Evolutionary conservation across 164 flowering plant species (phyloP).

Genomic region (Annona cherimola): DNA sequence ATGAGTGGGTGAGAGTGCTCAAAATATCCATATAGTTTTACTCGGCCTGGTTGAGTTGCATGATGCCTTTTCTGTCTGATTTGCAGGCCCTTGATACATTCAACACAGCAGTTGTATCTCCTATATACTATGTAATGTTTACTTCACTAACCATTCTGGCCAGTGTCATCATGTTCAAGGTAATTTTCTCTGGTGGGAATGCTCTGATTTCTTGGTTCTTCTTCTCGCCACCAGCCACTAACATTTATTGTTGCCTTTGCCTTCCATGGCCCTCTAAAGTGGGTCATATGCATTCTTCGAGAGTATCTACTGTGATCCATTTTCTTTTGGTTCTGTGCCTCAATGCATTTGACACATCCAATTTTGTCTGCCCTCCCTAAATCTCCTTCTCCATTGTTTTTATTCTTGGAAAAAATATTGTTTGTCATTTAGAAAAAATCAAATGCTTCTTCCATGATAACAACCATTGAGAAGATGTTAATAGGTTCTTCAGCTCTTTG

Average conservation of each 20-base stretch:
- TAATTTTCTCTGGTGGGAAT: slow-evolving; percentile 13
- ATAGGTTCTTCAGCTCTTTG: background rate
- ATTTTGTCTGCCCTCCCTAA: background rate
- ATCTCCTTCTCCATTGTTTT: background rate
- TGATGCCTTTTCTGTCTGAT: background rate
- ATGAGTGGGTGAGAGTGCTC: no score
- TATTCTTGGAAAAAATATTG: background rate
- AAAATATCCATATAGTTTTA: no score
- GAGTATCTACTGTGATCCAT: no score
- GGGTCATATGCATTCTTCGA: no score
- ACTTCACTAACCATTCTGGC: slow-evolving; percentile 62
- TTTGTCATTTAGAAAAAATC: background rate
- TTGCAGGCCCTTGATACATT: slow-evolving; percentile 63
- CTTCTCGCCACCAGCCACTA: no score
- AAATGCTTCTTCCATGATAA: background rate
- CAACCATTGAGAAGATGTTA: background rate
- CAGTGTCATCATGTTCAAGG: slow-evolving; percentile 74
- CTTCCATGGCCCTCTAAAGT: no score
- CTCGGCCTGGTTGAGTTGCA: background rate
- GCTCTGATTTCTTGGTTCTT: background rate
- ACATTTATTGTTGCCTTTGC: no score
- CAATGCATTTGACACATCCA: no score
- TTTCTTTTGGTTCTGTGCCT: no score
- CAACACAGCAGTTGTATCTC: slow-evolving; percentile 65
- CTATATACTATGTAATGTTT: slow-evolving; percentile 64